Evolutionary conservation across 2,329 filamentous ascomycete species (phyloP).

Genomic region (Trichoderma polysporum): DNA sequence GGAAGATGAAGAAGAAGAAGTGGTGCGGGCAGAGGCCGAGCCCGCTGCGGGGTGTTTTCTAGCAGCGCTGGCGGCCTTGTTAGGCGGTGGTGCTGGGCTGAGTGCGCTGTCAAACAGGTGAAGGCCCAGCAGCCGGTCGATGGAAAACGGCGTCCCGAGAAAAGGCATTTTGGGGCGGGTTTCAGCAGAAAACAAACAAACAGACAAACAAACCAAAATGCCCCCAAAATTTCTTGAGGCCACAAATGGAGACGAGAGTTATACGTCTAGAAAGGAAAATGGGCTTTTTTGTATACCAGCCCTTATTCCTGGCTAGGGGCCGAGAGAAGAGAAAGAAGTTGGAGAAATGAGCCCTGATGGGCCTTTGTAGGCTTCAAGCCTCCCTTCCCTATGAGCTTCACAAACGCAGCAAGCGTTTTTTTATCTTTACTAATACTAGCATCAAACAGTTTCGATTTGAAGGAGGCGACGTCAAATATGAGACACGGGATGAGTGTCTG

Average conservation of each 20-base stretch:
- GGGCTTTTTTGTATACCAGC: neutral
- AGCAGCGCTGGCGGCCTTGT: conserved; percentile 1
- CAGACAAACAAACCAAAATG: neutral
- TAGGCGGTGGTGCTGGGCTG: neutral
- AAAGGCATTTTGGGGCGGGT: neutral
- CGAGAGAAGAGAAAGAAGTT: neutral
- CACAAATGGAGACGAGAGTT: neutral
- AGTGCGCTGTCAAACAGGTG: conserved; percentile 17
- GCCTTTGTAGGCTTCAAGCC: neutral
- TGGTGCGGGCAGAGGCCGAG: neutral
- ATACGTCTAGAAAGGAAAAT: neutral
- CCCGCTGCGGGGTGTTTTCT: conserved; percentile 12
- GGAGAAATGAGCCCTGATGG: neutral
- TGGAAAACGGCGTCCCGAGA: conserved; percentile 1
- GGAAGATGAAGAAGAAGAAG: conserved; percentile 1
- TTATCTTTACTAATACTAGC: neutral
- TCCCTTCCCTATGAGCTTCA: neutral
- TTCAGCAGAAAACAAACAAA: neutral
- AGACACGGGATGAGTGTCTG: neutral
- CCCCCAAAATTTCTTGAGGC: neutral
- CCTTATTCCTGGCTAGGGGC: no score
- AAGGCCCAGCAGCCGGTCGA: conserved; percentile 16
- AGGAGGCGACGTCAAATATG: neutral
- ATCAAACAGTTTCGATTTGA: neutral
- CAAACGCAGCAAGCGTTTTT: neutral